Conservation (phyloP, 371 early-diverging fungal species). For the Entomophthora muscae region DNA sequence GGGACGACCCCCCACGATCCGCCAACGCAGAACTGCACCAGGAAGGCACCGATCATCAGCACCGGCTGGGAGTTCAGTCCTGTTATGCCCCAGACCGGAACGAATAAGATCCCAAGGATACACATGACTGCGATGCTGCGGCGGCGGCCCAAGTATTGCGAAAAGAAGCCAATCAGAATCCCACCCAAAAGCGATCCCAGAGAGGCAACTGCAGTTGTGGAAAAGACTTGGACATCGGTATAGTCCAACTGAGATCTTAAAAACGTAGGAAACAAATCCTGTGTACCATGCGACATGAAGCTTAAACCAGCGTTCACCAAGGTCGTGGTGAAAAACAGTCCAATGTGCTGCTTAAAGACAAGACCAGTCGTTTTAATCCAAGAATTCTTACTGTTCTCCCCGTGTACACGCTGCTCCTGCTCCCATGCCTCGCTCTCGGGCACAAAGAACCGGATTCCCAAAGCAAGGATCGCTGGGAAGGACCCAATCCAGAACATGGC, state of each 20-base stretch:
- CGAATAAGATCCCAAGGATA: conserved; percentile 33
- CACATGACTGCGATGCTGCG: conserved; percentile 24
- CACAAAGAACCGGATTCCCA: conserved; percentile 35
- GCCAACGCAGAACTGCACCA: conserved; percentile 36
- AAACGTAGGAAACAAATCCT: conserved; percentile 55
- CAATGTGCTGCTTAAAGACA: neutral
- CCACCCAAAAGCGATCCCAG: conserved; percentile 52
- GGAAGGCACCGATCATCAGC: conserved; percentile 35
- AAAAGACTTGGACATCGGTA: conserved; percentile 25
- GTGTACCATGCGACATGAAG: conserved; percentile 48
- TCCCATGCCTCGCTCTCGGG: conserved; percentile 41
- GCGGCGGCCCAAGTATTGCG: conserved; percentile 43
- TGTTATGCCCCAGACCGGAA: conserved; percentile 44
- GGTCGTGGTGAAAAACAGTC: conserved; percentile 2
- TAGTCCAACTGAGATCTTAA: conserved; percentile 33
- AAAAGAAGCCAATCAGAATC: conserved; percentile 36
- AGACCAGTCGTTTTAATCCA: neutral
- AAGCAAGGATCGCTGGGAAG: conserved; percentile 34
- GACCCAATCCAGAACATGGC: conserved; percentile 47
- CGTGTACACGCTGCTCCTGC: conserved; percentile 18
- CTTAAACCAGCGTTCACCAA: conserved; percentile 22
- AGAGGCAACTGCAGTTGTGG: conserved; percentile 37
- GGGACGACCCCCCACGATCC: conserved; percentile 57
- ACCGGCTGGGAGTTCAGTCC: conserved; percentile 16
- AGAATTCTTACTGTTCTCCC: conserved; percentile 11